Evolutionary conservation across 768 basidiomycete species (phyloP).

Genomic region (Amanita pallidorosea): DNA sequence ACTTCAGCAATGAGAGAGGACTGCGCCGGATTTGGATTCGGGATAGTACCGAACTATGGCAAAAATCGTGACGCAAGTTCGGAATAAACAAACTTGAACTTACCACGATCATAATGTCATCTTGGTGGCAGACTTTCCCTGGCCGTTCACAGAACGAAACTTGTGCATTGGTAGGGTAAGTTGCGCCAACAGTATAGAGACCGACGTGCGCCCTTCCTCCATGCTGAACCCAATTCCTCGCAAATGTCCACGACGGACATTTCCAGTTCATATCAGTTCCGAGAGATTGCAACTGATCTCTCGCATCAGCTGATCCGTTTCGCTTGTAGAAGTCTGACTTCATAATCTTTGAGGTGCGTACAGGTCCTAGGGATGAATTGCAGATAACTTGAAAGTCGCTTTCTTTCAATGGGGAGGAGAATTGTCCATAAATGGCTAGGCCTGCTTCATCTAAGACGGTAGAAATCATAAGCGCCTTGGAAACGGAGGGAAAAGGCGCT

Average conservation of each 20-base stretch:
- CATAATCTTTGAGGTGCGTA: constrained; percentile 31
- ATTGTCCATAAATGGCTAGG: constrained; percentile 39
- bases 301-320: constrained; percentile 32
- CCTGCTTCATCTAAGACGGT: constrained; percentile 68
- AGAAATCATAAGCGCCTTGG: constrained; percentile 62
- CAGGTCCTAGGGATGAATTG: constrained; percentile 32
- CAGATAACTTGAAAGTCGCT: constrained; percentile 28
- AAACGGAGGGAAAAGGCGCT: constrained; percentile 44
- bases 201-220: constrained; percentile 65
- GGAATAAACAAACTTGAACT: constrained; percentile 16
- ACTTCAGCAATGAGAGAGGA: constrained; percentile 51
- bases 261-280: constrained; percentile 66
- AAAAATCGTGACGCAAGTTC: neutral
- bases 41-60: constrained; percentile 41
- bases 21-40: constrained; percentile 45
- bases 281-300: constrained; percentile 43
- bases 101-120: constrained; percentile 74
- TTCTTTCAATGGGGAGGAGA: constrained; percentile 27
- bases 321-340: constrained; percentile 36
- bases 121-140: constrained; percentile 66
- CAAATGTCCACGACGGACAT: constrained; percentile 63
- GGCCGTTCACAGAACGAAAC: constrained; percentile 43
- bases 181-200: constrained; percentile 50
- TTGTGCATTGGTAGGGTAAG: constrained; percentile 57
- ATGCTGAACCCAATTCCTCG: constrained; percentile 50